Base-by-base conservation (phyloP, 345 rosid genomes). In the Populus alba region DNA sequence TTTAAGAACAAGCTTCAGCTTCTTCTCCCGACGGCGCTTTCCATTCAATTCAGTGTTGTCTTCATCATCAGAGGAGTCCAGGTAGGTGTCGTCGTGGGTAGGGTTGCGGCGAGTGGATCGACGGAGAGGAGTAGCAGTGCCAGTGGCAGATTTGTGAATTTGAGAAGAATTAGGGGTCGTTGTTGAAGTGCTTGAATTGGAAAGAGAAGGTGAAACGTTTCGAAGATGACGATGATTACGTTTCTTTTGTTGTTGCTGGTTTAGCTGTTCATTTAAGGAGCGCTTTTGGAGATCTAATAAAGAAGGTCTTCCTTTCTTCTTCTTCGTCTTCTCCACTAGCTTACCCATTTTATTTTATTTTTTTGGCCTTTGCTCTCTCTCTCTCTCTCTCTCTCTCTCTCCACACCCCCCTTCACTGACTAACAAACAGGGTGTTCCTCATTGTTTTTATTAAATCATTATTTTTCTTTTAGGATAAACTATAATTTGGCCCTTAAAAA, bases 71-170 rank as follows among this genome's bases (percentile, higher is more conserved):
- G 41, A 49, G 0, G 66, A 57, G 9, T 66, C 78, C 10, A 16
- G 65, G 23, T 53, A 53, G 65, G 29, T 29, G 45, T 70, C 25
- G 39, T 53, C 13, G 71, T 37, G 37, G 53, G 27, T 57, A 29
- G 71, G 70, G 45, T 71, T 63, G 20, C 89, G 89, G 84, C 94
- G 90, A 39, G 85, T 51, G 79, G 92, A 90, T 84, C 94, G 89
- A 75, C 90, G 94, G 62, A 49, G 74, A 33, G 80, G 75, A 77
- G 76, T 62, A 12, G 84, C 68, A 72, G 27, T 57, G 62, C 12
- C 9, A 35, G 90, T 74, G 85, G 87, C 85, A 77, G 79, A 63
- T 31, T 81, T 81, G 86, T 82, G 81, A 89, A 81, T 87, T 71
- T 74, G 75, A 4, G 87, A 8, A 35, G 74, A 35, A 37, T 67